Base-by-base conservation (phyloP, 495 filamentous ascomycete genomes). In the Daldinia caldariorum region DNA sequence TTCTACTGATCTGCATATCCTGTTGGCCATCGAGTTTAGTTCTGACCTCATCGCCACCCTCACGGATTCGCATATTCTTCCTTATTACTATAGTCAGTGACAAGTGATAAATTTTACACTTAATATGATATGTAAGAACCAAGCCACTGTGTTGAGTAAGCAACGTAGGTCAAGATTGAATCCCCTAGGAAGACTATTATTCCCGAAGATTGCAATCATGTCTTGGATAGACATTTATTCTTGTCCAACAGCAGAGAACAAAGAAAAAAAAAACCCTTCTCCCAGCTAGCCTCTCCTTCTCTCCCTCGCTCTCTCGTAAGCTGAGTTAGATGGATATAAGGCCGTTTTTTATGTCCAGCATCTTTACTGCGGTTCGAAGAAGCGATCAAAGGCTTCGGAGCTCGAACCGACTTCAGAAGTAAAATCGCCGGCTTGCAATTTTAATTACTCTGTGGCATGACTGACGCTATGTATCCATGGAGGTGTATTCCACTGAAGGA, bases 381-480 rank as follows among this genome's bases (percentile, higher is more conserved):
- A 79, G 74, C 71, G 71, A 63, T 53, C 67, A 66, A 54, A 77
- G 78, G 76, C 73, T 75, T 53, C 60, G 73, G 50, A 70, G 76
- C 66, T 74, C 79, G 80, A 79, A 80, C 76, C 81, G 70, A 78
- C 79, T 73, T 72, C 56, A 67, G 63, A 70, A 76, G 78, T 51
- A 58, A 70, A 62, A 34, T 64, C 69, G 75, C 76, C 76, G 67
- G 80, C 73, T 63, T 82, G 82, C 82, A 83, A 84, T 83, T 78
- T 67, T 82, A 65, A 73, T 83, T 71, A 10, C 54, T 84, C 83
- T 84, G 76, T 69, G 78, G 78, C 78, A 81, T 77, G 72, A 81
- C 78, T 83, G 81, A 83, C 82, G 78, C 83, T 77, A 69, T 71
- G 65, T 64, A 67, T 79, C 79, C 79, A 81, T 77, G 54, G 72